phyloP scores from a whole-genome alignment of 1,139 yeast species.

The Hemisphaericaspora lyxosophila region DNA sequence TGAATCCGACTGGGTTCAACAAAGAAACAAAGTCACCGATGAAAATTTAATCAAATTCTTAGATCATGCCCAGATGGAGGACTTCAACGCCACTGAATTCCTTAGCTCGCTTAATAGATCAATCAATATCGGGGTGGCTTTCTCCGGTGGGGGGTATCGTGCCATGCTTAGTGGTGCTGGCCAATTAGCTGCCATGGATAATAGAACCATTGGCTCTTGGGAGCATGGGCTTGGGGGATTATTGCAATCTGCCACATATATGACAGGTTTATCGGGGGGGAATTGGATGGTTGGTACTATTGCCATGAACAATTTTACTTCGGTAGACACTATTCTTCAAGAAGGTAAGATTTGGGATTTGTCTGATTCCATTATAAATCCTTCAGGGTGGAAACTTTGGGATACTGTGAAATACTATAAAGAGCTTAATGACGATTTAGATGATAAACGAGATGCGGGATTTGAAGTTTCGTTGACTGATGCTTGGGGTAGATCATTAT shows the following conservation, averaged over 20 bases:
- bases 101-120: slow-evolving; percentile 36
- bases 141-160: slow-evolving; percentile 49
- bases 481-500: slow-evolving; percentile 86
- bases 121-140: slow-evolving; percentile 42
- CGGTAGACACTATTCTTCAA: slow-evolving; percentile 58
- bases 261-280: slow-evolving; percentile 85
- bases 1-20: slow-evolving; percentile 45
- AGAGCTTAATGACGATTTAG: slow-evolving; percentile 51
- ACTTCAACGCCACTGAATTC: slow-evolving; percentile 58
- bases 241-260: slow-evolving; percentile 68
- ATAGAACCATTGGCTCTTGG: slow-evolving; percentile 25
- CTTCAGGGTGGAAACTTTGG: slow-evolving; percentile 70
- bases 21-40: slow-evolving; percentile 57
- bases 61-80: slow-evolving; percentile 57
- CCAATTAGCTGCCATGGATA: slow-evolving; percentile 40
- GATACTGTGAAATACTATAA: slow-evolving; percentile 58
- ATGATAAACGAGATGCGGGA: slow-evolving; percentile 71
- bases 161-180: slow-evolving; percentile 51
- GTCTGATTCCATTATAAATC: slow-evolving; percentile 56
- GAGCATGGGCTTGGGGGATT: slow-evolving; percentile 73
- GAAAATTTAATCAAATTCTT: slow-evolving; percentile 60
- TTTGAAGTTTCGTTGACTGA: slow-evolving; percentile 80
- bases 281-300: slow-evolving; percentile 81
- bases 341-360: slow-evolving; percentile 68
- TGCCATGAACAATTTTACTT: slow-evolving; percentile 79